Evolutionary conservation across 495 filamentous ascomycete species (phyloP).

Genomic region (Xylaria palmicola): DNA sequence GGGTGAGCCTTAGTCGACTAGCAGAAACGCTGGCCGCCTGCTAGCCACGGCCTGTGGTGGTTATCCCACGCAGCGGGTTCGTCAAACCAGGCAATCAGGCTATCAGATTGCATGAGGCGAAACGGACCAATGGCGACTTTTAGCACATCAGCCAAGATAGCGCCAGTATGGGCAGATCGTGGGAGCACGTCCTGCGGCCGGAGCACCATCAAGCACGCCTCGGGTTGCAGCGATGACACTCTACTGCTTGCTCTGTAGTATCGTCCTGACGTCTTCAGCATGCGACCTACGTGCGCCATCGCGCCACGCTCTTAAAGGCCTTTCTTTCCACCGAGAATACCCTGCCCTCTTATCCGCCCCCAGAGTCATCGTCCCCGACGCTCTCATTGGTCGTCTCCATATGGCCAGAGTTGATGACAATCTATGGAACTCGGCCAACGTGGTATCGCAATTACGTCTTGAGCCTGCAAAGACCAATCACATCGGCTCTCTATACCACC

Average conservation of each 20-base stretch:
- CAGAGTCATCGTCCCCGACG: constrained; percentile 20
- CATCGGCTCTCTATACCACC: neutral
- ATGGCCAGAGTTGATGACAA: constrained; percentile 28
- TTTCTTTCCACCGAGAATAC: constrained; percentile 14
- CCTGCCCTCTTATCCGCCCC: constrained; percentile 21
- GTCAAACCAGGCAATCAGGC: constrained; percentile 16
- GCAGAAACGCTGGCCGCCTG: neutral
- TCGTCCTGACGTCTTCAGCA: constrained; percentile 12
- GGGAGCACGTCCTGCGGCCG: constrained; percentile 14
- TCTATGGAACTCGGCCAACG: constrained; percentile 34
- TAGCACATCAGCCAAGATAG: constrained; percentile 13
- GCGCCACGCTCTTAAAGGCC: constrained; percentile 3
- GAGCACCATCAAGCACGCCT: constrained; percentile 10
- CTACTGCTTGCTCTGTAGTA: constrained; percentile 13
- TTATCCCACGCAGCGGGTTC: constrained; percentile 7
- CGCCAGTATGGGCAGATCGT: constrained; percentile 15
- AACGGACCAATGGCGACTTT: constrained; percentile 3
- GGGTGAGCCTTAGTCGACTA: neutral
- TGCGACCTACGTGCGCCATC: constrained; percentile 15
- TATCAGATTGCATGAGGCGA: constrained; percentile 14
- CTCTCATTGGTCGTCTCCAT: constrained; percentile 24
- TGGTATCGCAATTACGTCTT: constrained; percentile 34
- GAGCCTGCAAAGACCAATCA: constrained; percentile 30
- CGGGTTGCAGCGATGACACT: constrained; percentile 16
- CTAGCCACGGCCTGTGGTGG: neutral